Base-by-base conservation (phyloP, 306 rosid species). In the Vigna unguiculata region DNA sequence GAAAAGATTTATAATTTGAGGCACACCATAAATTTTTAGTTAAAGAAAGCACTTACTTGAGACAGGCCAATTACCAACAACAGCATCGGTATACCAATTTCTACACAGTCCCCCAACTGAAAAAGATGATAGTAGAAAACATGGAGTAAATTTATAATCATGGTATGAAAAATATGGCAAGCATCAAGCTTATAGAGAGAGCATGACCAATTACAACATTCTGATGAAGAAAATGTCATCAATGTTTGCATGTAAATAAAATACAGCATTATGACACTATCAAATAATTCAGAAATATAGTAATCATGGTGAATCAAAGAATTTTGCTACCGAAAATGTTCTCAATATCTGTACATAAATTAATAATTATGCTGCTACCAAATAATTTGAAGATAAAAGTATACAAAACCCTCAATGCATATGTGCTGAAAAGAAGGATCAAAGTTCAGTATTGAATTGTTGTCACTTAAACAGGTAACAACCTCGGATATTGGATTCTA, bases 51-150 rank as follows among this genome's bases (percentile, higher is more conserved):
- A 82, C 97, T 92, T 89, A 95, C 98, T 82, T 85, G 98, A 63
- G 98, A 95, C 72, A 89, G 57, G 46, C 97, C 97, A 72, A 95
- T 82, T 59, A 95, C 89, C 84, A 95, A 77, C 75, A 95, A 55
- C 83, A 95, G 88, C 96, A 86, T 92, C 10, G 97, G 98, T 80
- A 95, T 60, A 46, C 97, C 98, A 75, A 95, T 89, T 88, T 95
- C 98, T 64, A 95, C 93, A 41, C 98, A 95, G 74, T 85, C 84
- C 20, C 98, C 98, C 82, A 95, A 55, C 98, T 95, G 97, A 84
- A 78, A 83, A 77, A 17, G 54, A 78, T 76, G 58, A 80, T 21
- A 68, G 63, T 6, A 47, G 36, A 69, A 22, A 34, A 48, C 67
- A 22, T 51, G 60, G 40, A 8, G 34, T 55, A 62, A 64, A 48